These are phyloP conservation scores for Tolypocladium paradoxum DNA, from an alignment of 2,329 filamentous ascomycete species.

Conservation along the genomic window DNA sequence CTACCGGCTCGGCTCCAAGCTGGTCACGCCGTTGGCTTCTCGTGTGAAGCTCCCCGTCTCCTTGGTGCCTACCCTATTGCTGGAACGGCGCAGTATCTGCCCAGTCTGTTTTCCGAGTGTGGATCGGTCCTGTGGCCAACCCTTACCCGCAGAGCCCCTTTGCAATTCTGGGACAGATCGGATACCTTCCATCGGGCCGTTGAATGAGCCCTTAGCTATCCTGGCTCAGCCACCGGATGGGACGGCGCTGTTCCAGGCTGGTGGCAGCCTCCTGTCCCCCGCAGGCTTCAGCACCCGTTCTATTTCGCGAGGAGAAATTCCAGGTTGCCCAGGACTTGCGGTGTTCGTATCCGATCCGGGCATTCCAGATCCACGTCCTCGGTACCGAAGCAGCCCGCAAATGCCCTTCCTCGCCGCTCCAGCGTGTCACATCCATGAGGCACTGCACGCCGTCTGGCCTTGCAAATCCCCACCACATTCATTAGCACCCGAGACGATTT, in stretches of 20 bases:
- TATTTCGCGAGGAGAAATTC: background rate
- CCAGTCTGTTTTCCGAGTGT: background rate
- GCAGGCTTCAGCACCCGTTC: background rate
- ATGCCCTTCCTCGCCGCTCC: background rate
- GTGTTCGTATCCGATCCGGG: background rate
- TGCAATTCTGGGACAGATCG: background rate
- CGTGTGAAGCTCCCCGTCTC: too few species aligned
- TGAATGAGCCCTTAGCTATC: background rate
- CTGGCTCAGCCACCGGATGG: background rate
- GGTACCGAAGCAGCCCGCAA: background rate
- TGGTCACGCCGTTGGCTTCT: too few species aligned
- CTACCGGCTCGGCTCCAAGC: too few species aligned
- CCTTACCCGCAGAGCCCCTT: background rate
- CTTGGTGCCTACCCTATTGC: too few species aligned
- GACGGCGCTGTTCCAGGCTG: background rate
- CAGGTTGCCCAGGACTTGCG: background rate
- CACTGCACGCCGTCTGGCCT: background rate
- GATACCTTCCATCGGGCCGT: background rate
- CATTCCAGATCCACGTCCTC: background rate
- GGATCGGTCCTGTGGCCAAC: background rate
- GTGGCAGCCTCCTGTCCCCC: background rate
- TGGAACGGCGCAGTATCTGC: background rate
- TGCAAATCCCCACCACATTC: background rate
- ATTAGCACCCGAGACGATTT: background rate
- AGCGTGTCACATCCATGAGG: background rate